These are phyloP conservation scores for Cudoniella acicularis DNA, from an alignment of 495 filamentous ascomycete genomes.

Conservation along the genomic window DNA sequence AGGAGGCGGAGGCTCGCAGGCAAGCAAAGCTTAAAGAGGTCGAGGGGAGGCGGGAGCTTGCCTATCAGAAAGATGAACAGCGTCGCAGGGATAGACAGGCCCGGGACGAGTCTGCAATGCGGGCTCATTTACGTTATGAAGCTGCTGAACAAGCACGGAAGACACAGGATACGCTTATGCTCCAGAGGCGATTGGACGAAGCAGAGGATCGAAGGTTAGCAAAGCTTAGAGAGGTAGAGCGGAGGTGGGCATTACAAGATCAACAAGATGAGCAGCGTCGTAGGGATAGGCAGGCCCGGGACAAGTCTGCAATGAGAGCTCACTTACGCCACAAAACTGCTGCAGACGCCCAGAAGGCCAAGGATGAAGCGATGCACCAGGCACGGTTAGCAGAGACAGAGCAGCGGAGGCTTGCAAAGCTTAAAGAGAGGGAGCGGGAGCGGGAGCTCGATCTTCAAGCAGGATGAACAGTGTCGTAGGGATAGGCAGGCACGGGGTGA, in stretches of 20 bases:
- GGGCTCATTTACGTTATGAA: background rate
- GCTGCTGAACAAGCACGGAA: background rate
- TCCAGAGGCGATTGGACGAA: background rate
- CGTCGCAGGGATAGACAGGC: background rate
- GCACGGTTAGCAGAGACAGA: background rate
- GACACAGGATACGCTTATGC: background rate
- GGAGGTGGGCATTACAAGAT: too few species aligned
- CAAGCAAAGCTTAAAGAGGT: too few species aligned
- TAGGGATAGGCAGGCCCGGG: constrained; percentile 1
- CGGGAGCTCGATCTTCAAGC: background rate
- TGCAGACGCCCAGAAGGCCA: background rate
- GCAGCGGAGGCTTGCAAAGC: background rate
- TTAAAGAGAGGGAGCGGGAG: background rate
- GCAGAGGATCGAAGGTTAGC: too few species aligned
- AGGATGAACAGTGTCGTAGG: background rate
- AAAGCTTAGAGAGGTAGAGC: too few species aligned
- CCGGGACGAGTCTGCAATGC: background rate
- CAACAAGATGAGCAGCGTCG: constrained; percentile 2
- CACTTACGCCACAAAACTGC: background rate
- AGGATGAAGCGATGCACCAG: background rate
- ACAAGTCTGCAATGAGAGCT: background rate
- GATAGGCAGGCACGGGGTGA: constrained; percentile 1
- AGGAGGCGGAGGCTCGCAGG: too few species aligned
- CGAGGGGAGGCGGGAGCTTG: too few species aligned
- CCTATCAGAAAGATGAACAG: constrained; percentile 2